Evolutionary conservation across 1,139 yeast genomes (phyloP), one percentile per base, ranked within the genome.

Genomic region (Suhomyces terraborum): DNA sequence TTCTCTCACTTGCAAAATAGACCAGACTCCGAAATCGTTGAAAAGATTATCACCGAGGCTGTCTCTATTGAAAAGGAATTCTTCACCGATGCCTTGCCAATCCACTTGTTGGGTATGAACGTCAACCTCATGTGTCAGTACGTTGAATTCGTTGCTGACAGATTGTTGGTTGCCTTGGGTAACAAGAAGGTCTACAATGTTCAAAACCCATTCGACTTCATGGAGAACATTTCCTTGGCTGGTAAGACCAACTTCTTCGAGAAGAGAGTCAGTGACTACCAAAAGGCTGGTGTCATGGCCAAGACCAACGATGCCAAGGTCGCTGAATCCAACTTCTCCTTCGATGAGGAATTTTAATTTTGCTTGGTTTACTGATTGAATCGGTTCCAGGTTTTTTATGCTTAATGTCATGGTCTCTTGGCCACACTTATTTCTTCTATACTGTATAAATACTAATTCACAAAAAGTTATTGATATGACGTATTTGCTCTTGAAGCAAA

Each of bases 181-280:
- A 88, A 88, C 77, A 77, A 84, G 67, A 89, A 91, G 75, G 76
- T 79, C 50, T 93, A 83, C 80, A 88, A 88, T 61, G 93, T 78
- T 47, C 73, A 86, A 49, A 94, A 93, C 66, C 99, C 99, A 65
- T 93, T 93, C 66, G 98, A 91, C 68, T 93, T 91, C 64, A 93
- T 93, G 98, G 99, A 93, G 73, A 89, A 89, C 75, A 89, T 89
- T 59, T 89, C 98, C 18, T 80, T 93, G 57, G 94, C 96, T 45
- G 98, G 98, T 68, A 93, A 93, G 80, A 91, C 98, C 56, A 93
- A 93, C 76, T 93, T 94, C 80, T 93, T 93, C 63, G 99, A 93
- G 78, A 93, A 93, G 81, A 86, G 98, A 71, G 98, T 93, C 48
- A 86, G 96, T 47, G 99, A 94, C 69, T 94, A 94, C 74, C 97